Base-by-base conservation (phyloP, 495 filamentous ascomycete species). In the Aspergillus sclerotiicarbonarius region DNA sequence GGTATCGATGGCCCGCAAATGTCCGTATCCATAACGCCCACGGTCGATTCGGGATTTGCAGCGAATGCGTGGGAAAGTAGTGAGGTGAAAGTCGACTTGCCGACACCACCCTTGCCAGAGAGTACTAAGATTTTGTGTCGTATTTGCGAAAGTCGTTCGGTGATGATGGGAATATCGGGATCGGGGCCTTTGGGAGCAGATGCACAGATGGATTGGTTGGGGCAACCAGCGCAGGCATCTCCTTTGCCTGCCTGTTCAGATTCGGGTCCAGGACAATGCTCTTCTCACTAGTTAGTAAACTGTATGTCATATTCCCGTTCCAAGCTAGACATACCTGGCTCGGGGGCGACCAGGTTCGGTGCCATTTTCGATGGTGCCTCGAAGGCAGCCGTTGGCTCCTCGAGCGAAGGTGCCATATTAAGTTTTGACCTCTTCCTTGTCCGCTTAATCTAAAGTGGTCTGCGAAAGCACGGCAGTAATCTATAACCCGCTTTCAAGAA, bases 21-120 rank as follows among this genome's bases (percentile, higher is more conserved):
- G 73, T 98, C 94, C 1, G 93, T 93, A 67, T 98, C 94, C 89
- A 96, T 96, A 52, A 98, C 84, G 10, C 92, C 93, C 6, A 98
- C 87, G 9, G 85, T 89, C 18, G 73, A 84, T 9, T 84, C 83
- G 2, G 85, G 82, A 67, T 93, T 88, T 13, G 84, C 79, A 0
- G 95, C 91, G 54, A 98, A 93, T 0, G 87, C 92, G 64, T 94
- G 88, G 10, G 91, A 88, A 0, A 98, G 84, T 56, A 97, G 84
- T 0, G 85, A 85, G 1, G 89, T 90, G 65, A 98, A 94, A 0
- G 95, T 97, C 41, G 87, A 91, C 70, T 98, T 98, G 19, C 94
- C 94, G 13, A 98, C 94, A 41, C 94, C 94, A 57, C 94, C 94
- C 80, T 98, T 98, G 58, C 94, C 94, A 44, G 88, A 91, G 9